Conservation (phyloP, 202 grass and related monocot species). For the Cymbopogon flexuosus region DNA sequence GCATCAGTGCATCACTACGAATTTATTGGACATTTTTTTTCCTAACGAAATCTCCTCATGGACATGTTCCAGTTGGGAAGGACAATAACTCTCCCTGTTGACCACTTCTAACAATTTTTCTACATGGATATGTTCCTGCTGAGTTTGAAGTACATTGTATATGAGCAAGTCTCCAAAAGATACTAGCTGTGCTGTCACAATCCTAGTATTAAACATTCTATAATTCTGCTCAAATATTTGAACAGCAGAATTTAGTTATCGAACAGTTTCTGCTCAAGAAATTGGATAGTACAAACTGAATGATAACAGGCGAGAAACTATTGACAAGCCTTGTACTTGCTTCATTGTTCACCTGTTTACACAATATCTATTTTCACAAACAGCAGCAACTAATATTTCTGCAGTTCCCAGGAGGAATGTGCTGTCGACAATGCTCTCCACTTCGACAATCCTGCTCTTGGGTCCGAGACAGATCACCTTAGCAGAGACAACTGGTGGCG, state of each 20-base stretch:
- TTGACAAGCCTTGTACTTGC: neutral
- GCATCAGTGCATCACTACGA: neutral
- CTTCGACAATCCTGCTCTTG: conserved; percentile 41
- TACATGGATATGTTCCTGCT: too few relatives aligned
- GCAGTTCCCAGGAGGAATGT: conserved; percentile 83
- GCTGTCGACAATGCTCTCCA: conserved; percentile 57
- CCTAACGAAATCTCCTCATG: neutral
- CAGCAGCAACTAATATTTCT: conserved; percentile 40
- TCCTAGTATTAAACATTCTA: neutral
- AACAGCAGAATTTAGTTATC: neutral
- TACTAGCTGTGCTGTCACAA: neutral
- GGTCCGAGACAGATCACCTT: conserved; percentile 26
- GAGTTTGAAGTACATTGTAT: too few relatives aligned
- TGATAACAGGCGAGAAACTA: neutral
- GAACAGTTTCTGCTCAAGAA: neutral
- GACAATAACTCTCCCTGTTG: neutral
- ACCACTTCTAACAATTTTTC: too few relatives aligned
- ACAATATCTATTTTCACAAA: neutral
- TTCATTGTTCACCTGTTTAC: conserved; percentile 1
- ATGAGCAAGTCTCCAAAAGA: too few relatives aligned
- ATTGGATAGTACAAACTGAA: neutral
- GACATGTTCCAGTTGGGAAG: neutral
- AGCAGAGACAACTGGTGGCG: conserved; percentile 42
- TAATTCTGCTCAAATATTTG: neutral
- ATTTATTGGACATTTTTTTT: too few relatives aligned